Evolutionary conservation across 805 yeast species (phyloP).

Genomic region (Candida argentea): DNA sequence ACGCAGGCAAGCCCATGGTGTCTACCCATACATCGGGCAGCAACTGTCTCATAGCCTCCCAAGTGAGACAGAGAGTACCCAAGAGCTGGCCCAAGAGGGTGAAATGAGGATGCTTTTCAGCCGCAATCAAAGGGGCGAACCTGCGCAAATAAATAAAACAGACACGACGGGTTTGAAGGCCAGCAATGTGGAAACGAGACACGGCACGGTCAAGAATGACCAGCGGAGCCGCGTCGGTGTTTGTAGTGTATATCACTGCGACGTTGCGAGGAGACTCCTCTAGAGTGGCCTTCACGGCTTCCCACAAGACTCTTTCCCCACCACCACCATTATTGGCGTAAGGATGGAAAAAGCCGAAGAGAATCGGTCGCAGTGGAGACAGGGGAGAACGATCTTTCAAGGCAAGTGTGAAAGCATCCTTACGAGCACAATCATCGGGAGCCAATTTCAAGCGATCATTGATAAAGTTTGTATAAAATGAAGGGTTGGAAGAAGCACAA

Average conservation of each 20-base stretch:
- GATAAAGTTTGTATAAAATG: conserved; percentile 27
- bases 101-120: conserved; percentile 62
- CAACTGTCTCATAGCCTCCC: conserved; percentile 59
- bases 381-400: conserved; percentile 22
- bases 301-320: conserved; percentile 96
- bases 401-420: conserved; percentile 13
- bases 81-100: conserved; percentile 83
- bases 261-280: conserved; percentile 36
- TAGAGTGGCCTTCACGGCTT: conserved; percentile 70
- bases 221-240: conserved; percentile 36
- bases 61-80: conserved; percentile 60
- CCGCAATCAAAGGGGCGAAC: conserved; percentile 52
- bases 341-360: conserved; percentile 91
- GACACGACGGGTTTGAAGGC: conserved; percentile 39
- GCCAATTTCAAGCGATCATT: conserved; percentile 28
- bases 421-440: conserved; percentile 14
- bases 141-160: conserved; percentile 51
- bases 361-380: conserved; percentile 29
- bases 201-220: conserved; percentile 43
- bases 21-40: conserved; percentile 90
- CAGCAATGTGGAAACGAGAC: conserved; percentile 43
- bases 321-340: conserved; percentile 97
- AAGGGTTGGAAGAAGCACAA: conserved; percentile 25
- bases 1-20: conserved; percentile 89
- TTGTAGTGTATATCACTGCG: conserved; percentile 68